Evolutionary conservation across 768 basidiomycete genomes (phyloP), one percentile per base, ranked within the genome.

Genomic region (Mycena leptocephala): DNA sequence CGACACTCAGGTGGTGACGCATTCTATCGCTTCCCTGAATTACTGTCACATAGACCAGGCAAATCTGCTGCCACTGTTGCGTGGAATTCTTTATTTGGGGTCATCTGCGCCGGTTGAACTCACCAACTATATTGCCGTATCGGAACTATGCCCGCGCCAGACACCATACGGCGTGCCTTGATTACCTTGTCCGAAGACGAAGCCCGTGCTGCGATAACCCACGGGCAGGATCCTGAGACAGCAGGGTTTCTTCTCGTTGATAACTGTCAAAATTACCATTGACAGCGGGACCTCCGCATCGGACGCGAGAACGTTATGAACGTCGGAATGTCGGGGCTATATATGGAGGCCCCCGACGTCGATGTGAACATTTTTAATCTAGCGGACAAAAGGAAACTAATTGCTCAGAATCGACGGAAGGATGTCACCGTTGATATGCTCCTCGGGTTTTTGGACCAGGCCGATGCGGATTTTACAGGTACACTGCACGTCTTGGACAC

Each of bases 51-150:
- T 75, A 58, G 74, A 73, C 10, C 66, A 78, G 33, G 81, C 81
- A 2, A 63, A 77, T n/a, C 72, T 80, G 0, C 74, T 83, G 7
- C 81, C 82, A 8, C 70, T 80, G 3, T 41, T 58, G 13, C 69
- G 74, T 10, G 79, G 78, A 3, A 66, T 82, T 30, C 41, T 80
- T 1, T 79, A 81, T 46, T 80, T 82, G 33, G 78, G 78, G 2
- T 64, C 41, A 11, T 80, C 74, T 0, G 81, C 78, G 2, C 75
- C 76, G 0, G 62, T 67, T 2, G 72, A 80, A 37, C 14, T 81
- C 8, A 70, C 78, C 20, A 56, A 62, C 33, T 82, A 79, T 22
- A 71, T n/a, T n/a, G n/a, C n/a, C n/a, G n/a, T n/a, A n/a, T n/a
- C n/a, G n/a, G n/a, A n/a, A n/a, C n/a, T n/a, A n/a, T n/a, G n/a